Conservation (phyloP, 164 flowering plant genomes). For the Stephania cephalantha region DNA sequence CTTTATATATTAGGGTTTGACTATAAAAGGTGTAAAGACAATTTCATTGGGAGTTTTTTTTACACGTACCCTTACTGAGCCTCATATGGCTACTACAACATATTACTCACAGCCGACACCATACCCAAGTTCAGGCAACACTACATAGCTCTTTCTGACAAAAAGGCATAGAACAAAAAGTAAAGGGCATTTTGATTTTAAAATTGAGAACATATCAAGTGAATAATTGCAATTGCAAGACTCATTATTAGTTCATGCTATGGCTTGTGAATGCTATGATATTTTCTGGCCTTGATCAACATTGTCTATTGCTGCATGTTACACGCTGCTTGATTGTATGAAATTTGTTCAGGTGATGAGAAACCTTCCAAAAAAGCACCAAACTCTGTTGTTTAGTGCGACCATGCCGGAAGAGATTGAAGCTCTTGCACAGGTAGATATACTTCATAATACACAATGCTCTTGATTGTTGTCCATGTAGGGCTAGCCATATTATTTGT, state of each 20-base stretch:
- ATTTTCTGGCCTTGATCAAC: neutral
- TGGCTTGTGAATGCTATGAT: neutral
- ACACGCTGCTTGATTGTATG: constrained; percentile 4
- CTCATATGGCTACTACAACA: no score
- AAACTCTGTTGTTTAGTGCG: constrained; percentile 66
- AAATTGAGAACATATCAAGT: no score
- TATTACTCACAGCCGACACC: no score
- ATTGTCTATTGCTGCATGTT: neutral
- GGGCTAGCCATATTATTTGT: neutral
- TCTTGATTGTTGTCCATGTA: neutral
- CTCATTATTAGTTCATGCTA: neutral
- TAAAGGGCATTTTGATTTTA: no score
- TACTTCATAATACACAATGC: neutral
- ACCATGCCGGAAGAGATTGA: constrained; percentile 73
- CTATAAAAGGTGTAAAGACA: no score
- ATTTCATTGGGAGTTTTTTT: no score
- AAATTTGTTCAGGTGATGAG: constrained; percentile 42
- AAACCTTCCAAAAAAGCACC: constrained; percentile 53
- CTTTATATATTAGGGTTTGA: no score
- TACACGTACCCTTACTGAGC: no score
- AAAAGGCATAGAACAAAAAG: no score
- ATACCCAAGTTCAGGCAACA: no score
- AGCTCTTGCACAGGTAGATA: constrained; percentile 50
- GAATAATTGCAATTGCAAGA: no score
- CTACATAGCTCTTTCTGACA: no score